Percentiles rank a stretch among this genome's conserved stretches.
Conservation (phyloP, 2,329 filamentous ascomycete species). For the Knoxdaviesia proteae region DNA sequence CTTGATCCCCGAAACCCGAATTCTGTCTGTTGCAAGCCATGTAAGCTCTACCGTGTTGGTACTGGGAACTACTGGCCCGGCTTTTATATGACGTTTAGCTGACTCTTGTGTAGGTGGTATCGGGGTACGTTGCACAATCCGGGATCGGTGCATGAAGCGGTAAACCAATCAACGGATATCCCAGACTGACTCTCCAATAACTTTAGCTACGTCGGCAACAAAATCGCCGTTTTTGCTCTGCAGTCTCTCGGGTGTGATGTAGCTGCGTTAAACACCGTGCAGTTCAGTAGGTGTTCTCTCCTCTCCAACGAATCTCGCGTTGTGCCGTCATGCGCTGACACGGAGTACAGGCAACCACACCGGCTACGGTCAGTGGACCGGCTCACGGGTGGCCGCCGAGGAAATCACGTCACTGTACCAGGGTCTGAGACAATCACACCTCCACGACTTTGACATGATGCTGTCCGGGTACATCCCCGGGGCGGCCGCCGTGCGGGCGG, state of each 20-base stretch:
- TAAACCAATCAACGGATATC: too few relatives aligned
- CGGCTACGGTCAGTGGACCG: slow-evolving; percentile 74
- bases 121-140: slow-evolving; percentile 13
- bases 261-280: slow-evolving; percentile 82
- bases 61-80: background rate
- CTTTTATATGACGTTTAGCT: too few relatives aligned
- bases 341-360: slow-evolving; percentile 64
- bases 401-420: slow-evolving; percentile 73
- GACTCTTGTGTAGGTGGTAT: slow-evolving; percentile 16
- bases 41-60: slow-evolving; percentile 32
- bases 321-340: background rate
- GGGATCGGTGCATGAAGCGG: too few relatives aligned
- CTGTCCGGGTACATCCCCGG: slow-evolving; percentile 88
- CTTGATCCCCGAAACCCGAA: slow-evolving; percentile 34
- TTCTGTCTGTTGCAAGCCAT: slow-evolving; percentile 87
- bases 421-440: slow-evolving; percentile 62
- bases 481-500: slow-evolving; percentile 61
- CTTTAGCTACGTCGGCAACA: slow-evolving; percentile 83
- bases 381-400: slow-evolving; percentile 57
- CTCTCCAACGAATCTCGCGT: background rate
- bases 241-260: slow-evolving; percentile 89
- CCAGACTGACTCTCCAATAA: slow-evolving; percentile 2
- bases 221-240: slow-evolving; percentile 87
- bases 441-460: slow-evolving; percentile 84
- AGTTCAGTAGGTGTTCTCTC: slow-evolving; percentile 55